These are phyloP conservation scores for Euphorbia tirucalli DNA, from an alignment of 345 rosid genomes.

Conservation along the genomic window DNA sequence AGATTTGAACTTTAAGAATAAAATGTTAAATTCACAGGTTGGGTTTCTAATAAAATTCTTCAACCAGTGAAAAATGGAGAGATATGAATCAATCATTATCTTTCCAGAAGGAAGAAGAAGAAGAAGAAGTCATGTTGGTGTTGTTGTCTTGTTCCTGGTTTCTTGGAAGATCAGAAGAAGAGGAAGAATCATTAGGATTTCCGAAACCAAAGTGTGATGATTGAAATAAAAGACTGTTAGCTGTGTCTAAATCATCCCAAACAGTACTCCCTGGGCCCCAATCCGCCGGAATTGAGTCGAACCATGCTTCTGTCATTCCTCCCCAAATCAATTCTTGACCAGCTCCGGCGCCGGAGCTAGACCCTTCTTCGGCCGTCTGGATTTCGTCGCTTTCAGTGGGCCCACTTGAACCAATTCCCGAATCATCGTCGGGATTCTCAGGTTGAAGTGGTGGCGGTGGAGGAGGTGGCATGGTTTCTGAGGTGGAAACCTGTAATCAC, in stretches of 20 bases:
- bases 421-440: slow-evolving; percentile 37
- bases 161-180: slow-evolving; percentile 30
- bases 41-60: slow-evolving; percentile 34
- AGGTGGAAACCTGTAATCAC: background rate
- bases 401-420: slow-evolving; percentile 35
- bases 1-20: background rate
- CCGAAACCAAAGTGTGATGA: slow-evolving; percentile 52
- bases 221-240: slow-evolving; percentile 42
- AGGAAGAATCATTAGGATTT: slow-evolving; percentile 34
- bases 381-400: slow-evolving; percentile 31
- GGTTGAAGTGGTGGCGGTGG: slow-evolving; percentile 20
- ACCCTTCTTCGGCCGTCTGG: slow-evolving; percentile 25
- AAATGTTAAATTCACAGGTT: slow-evolving; percentile 8
- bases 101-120: slow-evolving; percentile 49
- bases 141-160: background rate
- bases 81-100: slow-evolving; percentile 43
- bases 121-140: slow-evolving; percentile 28
- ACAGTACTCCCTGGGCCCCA: slow-evolving; percentile 94
- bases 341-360: slow-evolving; percentile 22
- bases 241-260: slow-evolving; percentile 82
- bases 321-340: slow-evolving; percentile 58
- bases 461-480: slow-evolving; percentile 15
- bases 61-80: slow-evolving; percentile 34
- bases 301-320: slow-evolving; percentile 80
- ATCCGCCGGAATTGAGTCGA: slow-evolving; percentile 70